phyloP scores from a whole-genome alignment of 257 asterid species.

The Forsythia suspensa region DNA sequence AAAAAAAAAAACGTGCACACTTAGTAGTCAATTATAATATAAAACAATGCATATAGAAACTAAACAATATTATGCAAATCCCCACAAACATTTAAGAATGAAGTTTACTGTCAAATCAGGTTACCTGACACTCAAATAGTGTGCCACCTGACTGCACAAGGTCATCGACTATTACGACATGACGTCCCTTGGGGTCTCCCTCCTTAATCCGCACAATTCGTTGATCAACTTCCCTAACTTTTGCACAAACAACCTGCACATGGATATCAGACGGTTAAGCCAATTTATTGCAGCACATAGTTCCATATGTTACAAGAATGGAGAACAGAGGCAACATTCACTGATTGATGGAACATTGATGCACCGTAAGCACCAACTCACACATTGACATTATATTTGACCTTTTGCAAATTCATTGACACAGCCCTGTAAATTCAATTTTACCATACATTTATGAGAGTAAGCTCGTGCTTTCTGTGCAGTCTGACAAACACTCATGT shows the following conservation, averaged over 20 bases:
- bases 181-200: constrained; percentile 88
- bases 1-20: neutral
- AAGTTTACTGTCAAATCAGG: neutral
- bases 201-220: constrained; percentile 88
- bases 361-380: neutral
- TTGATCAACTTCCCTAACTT: constrained; percentile 96
- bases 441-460: too few relatives aligned
- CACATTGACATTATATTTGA: too few relatives aligned
- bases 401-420: too few relatives aligned
- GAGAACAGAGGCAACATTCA: neutral
- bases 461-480: too few relatives aligned
- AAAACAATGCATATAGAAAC: neutral
- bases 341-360: neutral
- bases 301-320: neutral
- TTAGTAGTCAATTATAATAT: neutral
- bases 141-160: constrained; percentile 99
- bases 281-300: constrained; percentile 7
- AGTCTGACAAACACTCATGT: too few relatives aligned
- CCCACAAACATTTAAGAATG: neutral
- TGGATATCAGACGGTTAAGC: constrained; percentile 19
- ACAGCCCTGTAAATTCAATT: too few relatives aligned
- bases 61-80: neutral
- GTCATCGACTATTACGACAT: constrained; percentile 96
- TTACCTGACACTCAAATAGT: constrained; percentile 84
- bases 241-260: constrained; percentile 85